Percentiles rank a stretch among this genome's conserved stretches.
phyloP scores from a whole-genome alignment of 73 alveolate genomes.

The Tetrahymena elliotti region DNA sequence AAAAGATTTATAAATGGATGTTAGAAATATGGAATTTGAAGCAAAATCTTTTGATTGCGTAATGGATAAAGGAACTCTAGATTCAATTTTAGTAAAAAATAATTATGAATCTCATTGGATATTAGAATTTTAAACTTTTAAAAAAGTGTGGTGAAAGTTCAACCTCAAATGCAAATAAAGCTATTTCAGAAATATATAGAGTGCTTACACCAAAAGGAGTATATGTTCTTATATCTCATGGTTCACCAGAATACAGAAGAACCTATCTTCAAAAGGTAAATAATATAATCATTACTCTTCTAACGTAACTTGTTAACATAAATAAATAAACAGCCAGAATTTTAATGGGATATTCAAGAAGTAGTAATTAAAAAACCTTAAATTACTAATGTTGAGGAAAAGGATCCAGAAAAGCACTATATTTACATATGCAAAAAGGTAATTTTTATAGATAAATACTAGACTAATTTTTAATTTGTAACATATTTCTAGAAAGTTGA shows the following conservation, averaged over 20 bases:
- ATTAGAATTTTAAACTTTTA: background rate
- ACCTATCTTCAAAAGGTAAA: conserved; percentile 77
- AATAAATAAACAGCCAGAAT: conserved; percentile 20
- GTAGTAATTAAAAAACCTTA: conserved; percentile 72
- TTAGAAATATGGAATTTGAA: conserved; percentile 75
- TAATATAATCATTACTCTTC: conserved; percentile 32
- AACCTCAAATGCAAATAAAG: conserved; percentile 82
- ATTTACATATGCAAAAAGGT: conserved; percentile 74
- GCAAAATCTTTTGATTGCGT: conserved; percentile 88
- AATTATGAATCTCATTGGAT: no score
- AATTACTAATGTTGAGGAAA: conserved; percentile 86
- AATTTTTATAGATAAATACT: background rate
- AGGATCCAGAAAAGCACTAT: conserved; percentile 89
- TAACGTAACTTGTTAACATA: background rate
- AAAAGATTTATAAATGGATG: conserved; percentile 76
- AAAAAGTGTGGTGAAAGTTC: conserved; percentile 88
- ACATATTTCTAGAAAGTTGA: background rate
- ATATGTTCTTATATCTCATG: conserved; percentile 86
- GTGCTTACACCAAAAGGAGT: conserved; percentile 93
- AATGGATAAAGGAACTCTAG: conserved; percentile 92
- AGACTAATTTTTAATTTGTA: no score
- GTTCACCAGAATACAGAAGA: conserved; percentile 83
- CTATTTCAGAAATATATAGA: conserved; percentile 84
- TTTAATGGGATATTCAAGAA: conserved; percentile 90
- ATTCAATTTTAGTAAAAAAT: conserved; percentile 60